Conservation (phyloP, 768 basidiomycete species). For the Stropharia rugosoannulata region DNA sequence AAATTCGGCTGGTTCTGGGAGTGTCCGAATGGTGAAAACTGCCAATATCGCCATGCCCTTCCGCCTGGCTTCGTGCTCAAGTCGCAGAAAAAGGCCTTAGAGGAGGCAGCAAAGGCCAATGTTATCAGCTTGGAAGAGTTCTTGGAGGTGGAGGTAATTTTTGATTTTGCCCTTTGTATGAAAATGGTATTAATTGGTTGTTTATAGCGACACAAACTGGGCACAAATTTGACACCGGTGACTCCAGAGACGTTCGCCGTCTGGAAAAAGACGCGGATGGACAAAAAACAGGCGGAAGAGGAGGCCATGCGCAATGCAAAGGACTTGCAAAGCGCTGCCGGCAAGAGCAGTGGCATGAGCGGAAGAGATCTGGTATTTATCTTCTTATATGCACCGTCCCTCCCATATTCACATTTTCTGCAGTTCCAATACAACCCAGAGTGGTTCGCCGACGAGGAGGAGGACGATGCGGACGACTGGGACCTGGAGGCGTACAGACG, state of each 20-base stretch:
- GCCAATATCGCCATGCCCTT: conserved; percentile 93
- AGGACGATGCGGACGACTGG: conserved; percentile 54
- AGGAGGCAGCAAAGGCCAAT: conserved; percentile 88
- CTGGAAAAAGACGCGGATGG: conserved; percentile 95
- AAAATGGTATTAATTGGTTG: neutral
- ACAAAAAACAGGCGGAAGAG: conserved; percentile 91
- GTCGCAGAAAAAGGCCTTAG: conserved; percentile 88
- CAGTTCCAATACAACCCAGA: conserved; percentile 96
- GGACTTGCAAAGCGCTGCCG: conserved; percentile 76
- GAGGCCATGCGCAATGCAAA: conserved; percentile 84
- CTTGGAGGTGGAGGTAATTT: conserved; percentile 88
- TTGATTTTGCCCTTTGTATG: conserved; percentile 1
- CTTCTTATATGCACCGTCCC: conserved; percentile 1
- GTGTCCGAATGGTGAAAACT: conserved; percentile 84
- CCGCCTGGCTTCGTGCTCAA: conserved; percentile 96
- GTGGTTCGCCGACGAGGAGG: conserved; percentile 84
- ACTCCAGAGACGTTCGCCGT: conserved; percentile 87
- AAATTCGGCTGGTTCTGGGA: conserved; percentile 99
- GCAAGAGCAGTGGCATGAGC: conserved; percentile 91
- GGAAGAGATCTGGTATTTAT: conserved; percentile 85
- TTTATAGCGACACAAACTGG: conserved; percentile 88
- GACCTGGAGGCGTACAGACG: conserved; percentile 62
- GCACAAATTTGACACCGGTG: conserved; percentile 86
- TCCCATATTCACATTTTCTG: neutral
- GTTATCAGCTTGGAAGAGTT: conserved; percentile 95